Conservation (phyloP, 2,329 filamentous ascomycete genomes). For the Nannizziopsis barbatae region DNA sequence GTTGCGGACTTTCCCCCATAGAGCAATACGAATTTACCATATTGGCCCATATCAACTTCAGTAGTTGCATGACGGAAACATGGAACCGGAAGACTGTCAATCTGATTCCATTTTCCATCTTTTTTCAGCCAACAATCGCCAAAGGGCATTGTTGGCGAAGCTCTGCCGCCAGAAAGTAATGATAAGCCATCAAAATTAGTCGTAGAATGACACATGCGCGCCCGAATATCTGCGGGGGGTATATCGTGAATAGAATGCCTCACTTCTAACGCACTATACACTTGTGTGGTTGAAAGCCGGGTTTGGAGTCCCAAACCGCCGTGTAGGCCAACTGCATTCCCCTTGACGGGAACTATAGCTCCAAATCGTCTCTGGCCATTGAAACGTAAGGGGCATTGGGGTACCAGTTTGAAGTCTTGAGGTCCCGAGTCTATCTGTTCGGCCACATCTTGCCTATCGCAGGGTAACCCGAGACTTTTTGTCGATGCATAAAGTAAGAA, state of each 20-base stretch:
- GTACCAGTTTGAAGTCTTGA: constrained; percentile 11
- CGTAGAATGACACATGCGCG: constrained; percentile 63
- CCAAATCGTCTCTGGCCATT: constrained; percentile 51
- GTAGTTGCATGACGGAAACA: constrained; percentile 65
- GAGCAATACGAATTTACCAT: constrained; percentile 42
- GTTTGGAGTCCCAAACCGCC: constrained; percentile 37
- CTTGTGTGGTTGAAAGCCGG: constrained; percentile 38
- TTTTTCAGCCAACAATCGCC: constrained; percentile 66
- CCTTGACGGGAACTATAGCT: constrained; percentile 38
- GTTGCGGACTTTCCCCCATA: constrained; percentile 50
- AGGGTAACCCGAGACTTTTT: not conserved
- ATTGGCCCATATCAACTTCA: constrained; percentile 27
- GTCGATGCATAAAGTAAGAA: constrained; percentile 59
- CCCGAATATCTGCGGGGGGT: constrained; percentile 30
- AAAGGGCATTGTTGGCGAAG: constrained; percentile 59
- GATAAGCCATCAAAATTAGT: constrained; percentile 51
- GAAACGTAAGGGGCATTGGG: constrained; percentile 24
- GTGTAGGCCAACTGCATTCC: constrained; percentile 28
- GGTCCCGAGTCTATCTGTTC: not conserved
- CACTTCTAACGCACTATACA: constrained; percentile 40
- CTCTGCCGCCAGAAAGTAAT: constrained; percentile 64
- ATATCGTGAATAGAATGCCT: constrained; percentile 35
- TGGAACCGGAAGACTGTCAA: constrained; percentile 55
- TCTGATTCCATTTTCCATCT: constrained; percentile 51
- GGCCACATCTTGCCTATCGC: not conserved